Evolutionary conservation across 2,329 filamentous ascomycete genomes (phyloP).

Genomic region (Penicillium crustosum): DNA sequence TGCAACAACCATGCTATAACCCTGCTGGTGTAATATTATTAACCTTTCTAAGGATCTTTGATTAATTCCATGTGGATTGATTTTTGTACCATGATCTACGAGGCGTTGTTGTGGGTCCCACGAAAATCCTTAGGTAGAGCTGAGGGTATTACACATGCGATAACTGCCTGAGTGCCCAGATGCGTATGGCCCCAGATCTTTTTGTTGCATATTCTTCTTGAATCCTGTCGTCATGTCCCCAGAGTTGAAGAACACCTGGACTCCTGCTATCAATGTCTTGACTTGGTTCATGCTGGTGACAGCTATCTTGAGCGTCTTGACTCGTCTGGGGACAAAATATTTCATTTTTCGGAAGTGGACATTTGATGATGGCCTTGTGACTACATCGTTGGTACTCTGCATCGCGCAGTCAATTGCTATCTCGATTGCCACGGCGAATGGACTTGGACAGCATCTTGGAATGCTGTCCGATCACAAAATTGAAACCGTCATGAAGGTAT

Average conservation of each 20-base stretch:
- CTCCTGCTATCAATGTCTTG: conserved; percentile 26
- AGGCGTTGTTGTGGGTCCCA: not conserved
- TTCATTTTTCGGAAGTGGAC: conserved; percentile 26
- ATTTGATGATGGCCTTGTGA: conserved; percentile 24
- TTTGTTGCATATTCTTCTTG: not conserved
- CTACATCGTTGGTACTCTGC: conserved; percentile 21
- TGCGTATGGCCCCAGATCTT: not conserved
- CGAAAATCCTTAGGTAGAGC: not conserved
- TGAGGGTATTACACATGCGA: not conserved
- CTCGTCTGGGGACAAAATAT: conserved; percentile 27
- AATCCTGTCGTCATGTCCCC: conserved; percentile 2
- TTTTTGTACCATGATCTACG: not conserved
- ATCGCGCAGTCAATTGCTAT: conserved; percentile 25
- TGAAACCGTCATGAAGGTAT: conserved; percentile 23
- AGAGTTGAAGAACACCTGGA: conserved; percentile 15
- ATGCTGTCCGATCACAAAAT: conserved; percentile 10
- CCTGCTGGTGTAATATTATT: not conserved
- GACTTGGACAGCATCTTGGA: conserved; percentile 24
- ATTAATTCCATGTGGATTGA: not conserved
- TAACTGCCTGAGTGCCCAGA: not conserved
- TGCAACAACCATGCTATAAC: not conserved
- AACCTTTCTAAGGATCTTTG: too few species aligned
- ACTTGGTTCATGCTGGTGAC: conserved; percentile 32
- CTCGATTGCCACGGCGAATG: conserved; percentile 24
- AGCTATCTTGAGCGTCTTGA: conserved; percentile 24